Evolutionary conservation across 129 eudicot genomes (phyloP).

Genomic region (Centrapalus pauciflorus): DNA sequence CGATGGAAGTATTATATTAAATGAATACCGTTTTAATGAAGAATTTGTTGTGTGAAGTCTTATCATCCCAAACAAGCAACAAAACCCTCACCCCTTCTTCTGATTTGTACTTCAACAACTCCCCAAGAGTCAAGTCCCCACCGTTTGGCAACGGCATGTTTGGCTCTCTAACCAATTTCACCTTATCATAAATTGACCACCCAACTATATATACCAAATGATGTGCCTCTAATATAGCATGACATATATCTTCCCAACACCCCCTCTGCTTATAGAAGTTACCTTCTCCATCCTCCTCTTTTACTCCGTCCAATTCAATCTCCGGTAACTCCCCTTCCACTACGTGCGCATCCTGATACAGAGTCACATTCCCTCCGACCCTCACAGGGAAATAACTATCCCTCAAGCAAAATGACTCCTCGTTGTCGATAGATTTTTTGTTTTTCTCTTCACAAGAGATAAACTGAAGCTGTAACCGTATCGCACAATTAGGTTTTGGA

Average conservation of each 20-base stretch:
- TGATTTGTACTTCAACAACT: conserved; percentile 69
- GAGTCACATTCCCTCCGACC: conserved; percentile 51
- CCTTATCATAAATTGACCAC: conserved; percentile 76
- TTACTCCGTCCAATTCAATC: conserved; percentile 41
- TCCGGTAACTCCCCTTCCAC: conserved; percentile 55
- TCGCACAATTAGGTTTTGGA: conserved; percentile 51
- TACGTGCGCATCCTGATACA: conserved; percentile 84
- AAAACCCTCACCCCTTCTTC: conserved; percentile 84
- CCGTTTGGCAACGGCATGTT: conserved; percentile 47
- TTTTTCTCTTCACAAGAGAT: conserved; percentile 28
- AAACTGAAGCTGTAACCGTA: conserved; percentile 43
- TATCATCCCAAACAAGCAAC: conserved; percentile 92
- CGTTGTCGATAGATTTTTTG: background rate
- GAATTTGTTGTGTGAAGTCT: conserved; percentile 77
- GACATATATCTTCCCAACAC: conserved; percentile 90
- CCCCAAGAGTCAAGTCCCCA: conserved; percentile 63
- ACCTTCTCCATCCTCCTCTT: conserved; percentile 28
- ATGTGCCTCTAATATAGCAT: conserved; percentile 76
- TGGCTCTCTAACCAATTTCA: conserved; percentile 76
- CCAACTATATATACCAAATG: conserved; percentile 73
- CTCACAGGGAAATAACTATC: conserved; percentile 69
- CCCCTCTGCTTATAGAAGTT: conserved; percentile 27
- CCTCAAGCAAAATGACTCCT: conserved; percentile 35
- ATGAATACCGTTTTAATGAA: conserved; percentile 60
- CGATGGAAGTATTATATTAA: background rate